Conservation (phyloP, 73 alveolate genomes). For the Paramecium primaurelia region DNA sequence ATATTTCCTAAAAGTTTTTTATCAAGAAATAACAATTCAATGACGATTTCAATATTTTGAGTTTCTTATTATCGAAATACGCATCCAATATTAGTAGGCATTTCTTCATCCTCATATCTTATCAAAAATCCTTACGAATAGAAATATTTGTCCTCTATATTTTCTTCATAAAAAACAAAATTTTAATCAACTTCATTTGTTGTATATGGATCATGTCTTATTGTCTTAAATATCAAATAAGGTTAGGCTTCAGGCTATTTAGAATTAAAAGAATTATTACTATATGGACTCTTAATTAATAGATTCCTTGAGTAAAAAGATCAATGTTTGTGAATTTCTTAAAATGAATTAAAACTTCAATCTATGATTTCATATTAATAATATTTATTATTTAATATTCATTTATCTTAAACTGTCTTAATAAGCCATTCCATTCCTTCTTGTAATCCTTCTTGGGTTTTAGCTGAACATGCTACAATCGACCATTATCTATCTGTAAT, state of each 20-base stretch:
- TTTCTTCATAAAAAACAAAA: background rate
- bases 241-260: constrained; percentile 30
- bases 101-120: constrained; percentile 37
- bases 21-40: background rate
- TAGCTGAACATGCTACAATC: constrained; percentile 97
- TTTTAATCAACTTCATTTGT: background rate
- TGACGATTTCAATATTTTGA: background rate
- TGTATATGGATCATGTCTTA: background rate
- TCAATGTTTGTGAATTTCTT: constrained; percentile 36
- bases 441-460: constrained; percentile 85
- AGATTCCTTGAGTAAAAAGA: constrained; percentile 10
- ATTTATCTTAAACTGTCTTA: constrained; percentile 73
- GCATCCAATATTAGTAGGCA: background rate
- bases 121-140: constrained; percentile 1
- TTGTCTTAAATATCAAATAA: background rate
- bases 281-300: background rate
- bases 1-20: background rate
- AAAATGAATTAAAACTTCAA: background rate
- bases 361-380: background rate
- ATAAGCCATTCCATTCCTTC: constrained; percentile 98
- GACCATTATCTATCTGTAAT: constrained; percentile 98
- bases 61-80: background rate
- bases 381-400: constrained; percentile 44
- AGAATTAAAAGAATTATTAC: background rate
- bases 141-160: background rate